A percentile compares a stretch with the other conserved stretches of the same genome.
Conservation (phyloP, 2,329 filamentous ascomycete species). For the Berkeleyomyces rouxiae region DNA sequence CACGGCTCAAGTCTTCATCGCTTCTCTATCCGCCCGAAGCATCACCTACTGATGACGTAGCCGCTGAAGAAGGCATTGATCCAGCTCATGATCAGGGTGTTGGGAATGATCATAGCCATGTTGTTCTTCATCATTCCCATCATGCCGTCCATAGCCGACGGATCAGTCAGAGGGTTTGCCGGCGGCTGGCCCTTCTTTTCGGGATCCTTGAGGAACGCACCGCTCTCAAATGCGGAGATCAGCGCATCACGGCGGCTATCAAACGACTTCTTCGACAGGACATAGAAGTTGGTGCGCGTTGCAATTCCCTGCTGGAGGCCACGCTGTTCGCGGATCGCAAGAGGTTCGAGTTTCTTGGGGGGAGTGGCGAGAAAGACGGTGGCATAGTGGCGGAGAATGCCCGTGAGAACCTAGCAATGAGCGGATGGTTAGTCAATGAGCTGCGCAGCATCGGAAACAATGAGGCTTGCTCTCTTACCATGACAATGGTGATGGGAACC, state of each 20-base stretch:
- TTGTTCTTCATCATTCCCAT: constrained; percentile 99
- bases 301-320: constrained; percentile 70
- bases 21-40: neutral
- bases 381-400: constrained; percentile 89
- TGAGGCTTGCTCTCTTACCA: constrained; percentile 33
- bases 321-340: constrained; percentile 70
- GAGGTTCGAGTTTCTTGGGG: constrained; percentile 66
- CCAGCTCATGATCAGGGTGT: constrained; percentile 99
- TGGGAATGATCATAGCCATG: constrained; percentile 99
- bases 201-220: constrained; percentile 77
- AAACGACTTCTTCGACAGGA: constrained; percentile 64
- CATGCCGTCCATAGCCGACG: constrained; percentile 97
- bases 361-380: constrained; percentile 74
- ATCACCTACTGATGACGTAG: constrained; percentile 70
- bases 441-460: neutral
- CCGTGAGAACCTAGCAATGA: constrained; percentile 53
- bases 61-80: constrained; percentile 98
- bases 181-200: constrained; percentile 73
- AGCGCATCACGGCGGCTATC: constrained; percentile 65
- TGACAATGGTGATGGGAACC: constrained; percentile 90
- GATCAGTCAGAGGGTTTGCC: constrained; percentile 88
- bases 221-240: constrained; percentile 65
- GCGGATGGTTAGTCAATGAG: neutral
- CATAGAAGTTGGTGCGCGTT: constrained; percentile 66
- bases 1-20: neutral